phyloP scores from a whole-genome alignment of 116 monocot species.

The Dioscorea cayenensis region DNA sequence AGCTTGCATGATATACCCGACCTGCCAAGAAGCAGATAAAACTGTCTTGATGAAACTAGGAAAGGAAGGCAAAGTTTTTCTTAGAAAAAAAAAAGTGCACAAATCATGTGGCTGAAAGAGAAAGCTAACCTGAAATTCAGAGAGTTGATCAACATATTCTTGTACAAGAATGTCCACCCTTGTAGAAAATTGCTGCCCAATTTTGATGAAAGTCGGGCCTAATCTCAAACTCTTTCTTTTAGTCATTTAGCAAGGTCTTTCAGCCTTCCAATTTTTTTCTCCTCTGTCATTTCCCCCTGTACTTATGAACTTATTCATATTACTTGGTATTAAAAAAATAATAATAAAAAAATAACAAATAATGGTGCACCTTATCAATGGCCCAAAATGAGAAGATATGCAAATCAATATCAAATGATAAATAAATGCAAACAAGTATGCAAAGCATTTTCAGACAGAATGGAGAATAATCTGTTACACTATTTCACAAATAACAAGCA shows the following conservation, averaged over 20 bases:
- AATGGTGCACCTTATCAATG: background rate
- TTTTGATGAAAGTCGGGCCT: constrained; percentile 98
- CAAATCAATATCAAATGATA: background rate
- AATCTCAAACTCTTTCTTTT: constrained; percentile 94
- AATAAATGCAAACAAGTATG: background rate
- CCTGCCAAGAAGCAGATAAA: constrained; percentile 34
- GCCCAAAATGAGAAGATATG: background rate
- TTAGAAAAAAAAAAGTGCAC: background rate
- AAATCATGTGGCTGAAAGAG: background rate
- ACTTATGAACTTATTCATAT: constrained; percentile 4
- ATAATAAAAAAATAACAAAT: background rate
- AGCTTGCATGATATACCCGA: constrained; percentile 89
- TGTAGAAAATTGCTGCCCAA: constrained; percentile 98
- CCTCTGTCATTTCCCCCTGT: constrained; percentile 96
- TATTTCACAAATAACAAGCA: background rate
- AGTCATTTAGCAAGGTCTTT: constrained; percentile 94
- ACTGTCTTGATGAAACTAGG: background rate
- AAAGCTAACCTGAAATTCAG: constrained; percentile 89
- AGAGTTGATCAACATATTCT: constrained; percentile 97
- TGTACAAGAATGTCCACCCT: constrained; percentile 98
- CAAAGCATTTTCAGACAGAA: background rate
- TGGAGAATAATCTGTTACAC: background rate
- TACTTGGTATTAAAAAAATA: background rate
- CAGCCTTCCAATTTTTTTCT: constrained; percentile 64
- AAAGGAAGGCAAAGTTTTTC: background rate